A percentile compares a stretch with the other conserved stretches of the same genome.
Conservation (phyloP, 2,329 filamentous ascomycete genomes). For the Coniella vitis region DNA sequence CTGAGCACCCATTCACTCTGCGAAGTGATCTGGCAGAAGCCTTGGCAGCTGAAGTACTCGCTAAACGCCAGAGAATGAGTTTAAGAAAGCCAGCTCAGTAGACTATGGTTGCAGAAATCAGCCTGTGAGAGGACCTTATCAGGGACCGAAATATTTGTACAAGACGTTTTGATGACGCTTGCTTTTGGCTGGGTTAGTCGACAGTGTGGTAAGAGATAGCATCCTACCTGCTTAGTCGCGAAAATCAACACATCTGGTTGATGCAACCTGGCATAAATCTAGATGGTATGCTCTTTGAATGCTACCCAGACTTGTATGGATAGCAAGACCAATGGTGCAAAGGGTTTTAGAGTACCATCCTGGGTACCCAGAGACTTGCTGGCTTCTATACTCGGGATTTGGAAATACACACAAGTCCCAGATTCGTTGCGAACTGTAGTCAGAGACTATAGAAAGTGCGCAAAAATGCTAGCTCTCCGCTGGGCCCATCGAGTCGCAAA, state of each 20-base stretch:
- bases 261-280: too few relatives aligned
- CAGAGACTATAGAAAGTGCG: too few relatives aligned
- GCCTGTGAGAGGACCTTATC: conserved; percentile 49
- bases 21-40: conserved; percentile 47
- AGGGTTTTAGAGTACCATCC: too few relatives aligned
- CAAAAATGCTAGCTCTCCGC: neutral
- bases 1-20: conserved; percentile 56
- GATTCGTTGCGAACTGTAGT: too few relatives aligned
- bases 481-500: neutral
- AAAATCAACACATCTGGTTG: too few relatives aligned
- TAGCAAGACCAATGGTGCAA: too few relatives aligned
- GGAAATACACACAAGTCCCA: too few relatives aligned
- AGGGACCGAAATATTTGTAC: conserved; percentile 44
- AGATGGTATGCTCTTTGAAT: too few relatives aligned
- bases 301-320: too few relatives aligned
- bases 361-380: too few relatives aligned
- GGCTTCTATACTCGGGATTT: too few relatives aligned
- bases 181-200: conserved; percentile 33
- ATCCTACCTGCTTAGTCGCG: too few relatives aligned
- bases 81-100: conserved; percentile 29
- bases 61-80: conserved; percentile 50
- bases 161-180: conserved; percentile 38
- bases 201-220: conserved; percentile 25
- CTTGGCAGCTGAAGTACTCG: conserved; percentile 52
- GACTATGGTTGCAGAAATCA: conserved; percentile 45